Conservation (phyloP, 352 stramenopile genomes). For the Pythium aquatile region DNA sequence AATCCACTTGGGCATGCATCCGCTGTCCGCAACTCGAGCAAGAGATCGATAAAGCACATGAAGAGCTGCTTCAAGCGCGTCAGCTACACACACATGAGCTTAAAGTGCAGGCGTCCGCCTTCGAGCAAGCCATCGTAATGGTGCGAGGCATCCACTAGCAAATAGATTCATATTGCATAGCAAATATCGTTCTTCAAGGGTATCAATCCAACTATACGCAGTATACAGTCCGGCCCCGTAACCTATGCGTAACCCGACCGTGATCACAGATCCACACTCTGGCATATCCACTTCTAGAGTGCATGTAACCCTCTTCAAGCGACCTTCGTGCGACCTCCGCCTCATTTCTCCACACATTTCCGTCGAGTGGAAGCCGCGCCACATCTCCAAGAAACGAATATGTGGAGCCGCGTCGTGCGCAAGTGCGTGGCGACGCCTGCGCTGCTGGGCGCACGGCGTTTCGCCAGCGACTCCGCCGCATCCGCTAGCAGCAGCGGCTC, state of each 20-base stretch:
- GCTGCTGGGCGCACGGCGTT: slow-evolving; percentile 28
- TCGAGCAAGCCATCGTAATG: slow-evolving; percentile 11
- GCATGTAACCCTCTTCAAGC: background rate
- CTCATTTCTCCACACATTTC: slow-evolving; percentile 10
- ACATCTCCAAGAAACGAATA: slow-evolving; percentile 12
- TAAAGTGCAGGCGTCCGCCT: slow-evolving; percentile 31
- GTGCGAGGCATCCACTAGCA: background rate
- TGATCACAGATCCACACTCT: background rate
- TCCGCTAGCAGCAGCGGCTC: background rate
- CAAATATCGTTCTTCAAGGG: background rate
- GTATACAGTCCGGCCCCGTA: background rate
- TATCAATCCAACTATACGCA: background rate
- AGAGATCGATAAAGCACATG: slow-evolving; percentile 22
- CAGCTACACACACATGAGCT: slow-evolving; percentile 36
- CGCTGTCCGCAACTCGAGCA: slow-evolving; percentile 28
- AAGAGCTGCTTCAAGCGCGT: slow-evolving; percentile 31
- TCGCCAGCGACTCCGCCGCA: slow-evolving; percentile 16
- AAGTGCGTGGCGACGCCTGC: slow-evolving; percentile 14
- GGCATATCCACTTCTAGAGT: slow-evolving; percentile 5
- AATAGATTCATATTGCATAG: background rate
- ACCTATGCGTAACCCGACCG: background rate
- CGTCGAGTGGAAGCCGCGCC: slow-evolving; percentile 1
- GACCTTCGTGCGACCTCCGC: slow-evolving; percentile 27
- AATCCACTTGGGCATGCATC: slow-evolving; percentile 16
- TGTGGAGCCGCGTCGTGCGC: slow-evolving; percentile 27